phyloP scores from a whole-genome alignment of 306 rosid species.

The Castanea sativa region DNA sequence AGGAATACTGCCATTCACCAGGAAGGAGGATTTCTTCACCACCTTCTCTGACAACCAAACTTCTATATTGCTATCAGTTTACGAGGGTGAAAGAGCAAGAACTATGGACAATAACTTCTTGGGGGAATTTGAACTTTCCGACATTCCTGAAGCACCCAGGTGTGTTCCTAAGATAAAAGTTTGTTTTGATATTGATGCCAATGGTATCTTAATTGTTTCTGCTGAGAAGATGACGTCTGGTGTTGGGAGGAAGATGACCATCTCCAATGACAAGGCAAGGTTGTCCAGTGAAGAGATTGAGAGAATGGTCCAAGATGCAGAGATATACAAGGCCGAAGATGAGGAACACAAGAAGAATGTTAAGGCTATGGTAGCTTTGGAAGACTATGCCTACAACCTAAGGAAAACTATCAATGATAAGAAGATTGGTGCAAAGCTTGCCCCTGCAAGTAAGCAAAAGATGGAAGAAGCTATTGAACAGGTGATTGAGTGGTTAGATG shows the following conservation, averaged over 20 bases:
- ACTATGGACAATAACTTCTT: constrained; percentile 6
- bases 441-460: neutral
- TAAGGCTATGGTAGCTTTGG: constrained; percentile 9
- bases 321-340: constrained; percentile 20
- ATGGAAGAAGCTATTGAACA: constrained; percentile 16
- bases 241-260: constrained; percentile 8
- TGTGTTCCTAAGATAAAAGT: neutral
- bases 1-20: constrained; percentile 9
- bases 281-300: constrained; percentile 14
- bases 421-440: constrained; percentile 7
- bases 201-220: constrained; percentile 6
- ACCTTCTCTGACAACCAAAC: constrained; percentile 17
- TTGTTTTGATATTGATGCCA: neutral
- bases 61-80: neutral
- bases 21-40: neutral
- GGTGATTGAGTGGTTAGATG: constrained; percentile 23
- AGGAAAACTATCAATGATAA: constrained; percentile 15
- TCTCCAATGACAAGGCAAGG: constrained; percentile 19
- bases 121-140: constrained; percentile 15
- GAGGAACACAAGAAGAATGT: constrained; percentile 20
- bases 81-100: constrained; percentile 24
- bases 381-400: constrained; percentile 10
- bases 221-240: constrained; percentile 15
- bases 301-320: constrained; percentile 13
- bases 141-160: constrained; percentile 16